Conservation (phyloP, 2,329 filamentous ascomycete genomes). For the Sphaerostilbella broomeana region DNA sequence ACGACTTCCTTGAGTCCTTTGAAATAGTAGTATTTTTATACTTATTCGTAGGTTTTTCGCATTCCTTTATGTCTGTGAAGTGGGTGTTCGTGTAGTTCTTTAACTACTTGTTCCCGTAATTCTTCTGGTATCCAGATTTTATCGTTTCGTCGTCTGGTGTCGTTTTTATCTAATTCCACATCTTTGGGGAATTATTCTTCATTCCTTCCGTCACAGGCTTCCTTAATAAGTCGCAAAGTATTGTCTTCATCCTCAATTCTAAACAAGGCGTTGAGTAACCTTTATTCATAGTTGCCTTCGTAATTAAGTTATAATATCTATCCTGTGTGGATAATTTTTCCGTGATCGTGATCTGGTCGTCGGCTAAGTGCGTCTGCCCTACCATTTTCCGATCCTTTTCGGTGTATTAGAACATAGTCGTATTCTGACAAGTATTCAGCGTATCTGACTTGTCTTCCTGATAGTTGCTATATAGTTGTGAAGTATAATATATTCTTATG, state of each 20-base stretch:
- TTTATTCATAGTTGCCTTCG: not conserved
- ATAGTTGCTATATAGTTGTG: conserved; percentile 9
- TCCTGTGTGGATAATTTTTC: not conserved
- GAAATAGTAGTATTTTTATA: too few species aligned
- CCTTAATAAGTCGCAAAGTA: too few species aligned
- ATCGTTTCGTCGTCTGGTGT: too few species aligned
- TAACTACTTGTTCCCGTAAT: not conserved
- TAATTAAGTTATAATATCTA: not conserved
- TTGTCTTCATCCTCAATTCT: not conserved
- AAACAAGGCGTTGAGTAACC: not conserved
- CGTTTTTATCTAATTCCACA: too few species aligned
- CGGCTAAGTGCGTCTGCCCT: conserved; percentile 5
- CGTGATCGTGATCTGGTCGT: not conserved
- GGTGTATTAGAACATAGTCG: conserved; percentile 14
- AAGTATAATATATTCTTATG: not conserved
- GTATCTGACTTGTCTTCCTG: conserved; percentile 3
- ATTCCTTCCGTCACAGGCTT: too few species aligned
- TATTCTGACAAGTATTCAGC: conserved; percentile 10
- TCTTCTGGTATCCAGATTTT: too few species aligned
- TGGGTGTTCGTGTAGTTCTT: not conserved
- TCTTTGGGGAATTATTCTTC: too few species aligned
- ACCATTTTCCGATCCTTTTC: conserved; percentile 13
- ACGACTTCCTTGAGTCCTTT: too few species aligned
- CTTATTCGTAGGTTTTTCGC: too few species aligned
- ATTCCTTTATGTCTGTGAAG: not conserved